Evolutionary conservation across 805 yeast genomes (phyloP).

Genomic region (Wickerhamiella slavikovae): DNA sequence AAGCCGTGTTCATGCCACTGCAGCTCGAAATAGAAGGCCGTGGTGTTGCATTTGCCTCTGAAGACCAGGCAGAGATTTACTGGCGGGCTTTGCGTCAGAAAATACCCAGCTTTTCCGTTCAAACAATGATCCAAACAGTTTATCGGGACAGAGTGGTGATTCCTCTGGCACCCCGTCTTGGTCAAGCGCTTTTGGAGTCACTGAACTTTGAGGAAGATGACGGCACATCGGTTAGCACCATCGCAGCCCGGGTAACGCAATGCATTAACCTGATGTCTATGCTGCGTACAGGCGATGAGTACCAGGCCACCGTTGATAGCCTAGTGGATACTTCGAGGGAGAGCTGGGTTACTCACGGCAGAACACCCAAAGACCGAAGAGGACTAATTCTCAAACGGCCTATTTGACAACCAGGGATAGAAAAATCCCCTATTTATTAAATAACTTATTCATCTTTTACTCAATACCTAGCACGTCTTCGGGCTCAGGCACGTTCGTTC

Average conservation of each 20-base stretch:
- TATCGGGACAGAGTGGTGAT: conserved; percentile 19
- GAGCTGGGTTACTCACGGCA: conserved; percentile 14
- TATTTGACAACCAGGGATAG: too few species aligned
- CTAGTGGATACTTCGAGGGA: conserved; percentile 17
- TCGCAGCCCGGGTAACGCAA: conserved; percentile 26
- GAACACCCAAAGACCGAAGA: conserved; percentile 14
- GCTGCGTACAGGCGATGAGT: conserved; percentile 31
- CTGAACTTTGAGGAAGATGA: conserved; percentile 6
- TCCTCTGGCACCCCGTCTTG: conserved; percentile 15
- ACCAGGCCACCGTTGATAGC: conserved; percentile 39
- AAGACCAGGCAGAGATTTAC: conserved; percentile 19
- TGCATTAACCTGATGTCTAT: conserved; percentile 40
- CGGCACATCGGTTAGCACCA: conserved; percentile 6
- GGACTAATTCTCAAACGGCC: conserved; percentile 10
- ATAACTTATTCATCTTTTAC: too few species aligned
- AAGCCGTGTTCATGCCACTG: conserved; percentile 41
- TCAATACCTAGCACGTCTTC: too few species aligned
- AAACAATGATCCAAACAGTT: conserved; percentile 15
- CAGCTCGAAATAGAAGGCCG: conserved; percentile 28
- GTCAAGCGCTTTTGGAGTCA: conserved; percentile 6
- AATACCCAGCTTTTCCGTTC: conserved; percentile 10
- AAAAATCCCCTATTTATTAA: too few species aligned
- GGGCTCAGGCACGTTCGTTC: too few species aligned
- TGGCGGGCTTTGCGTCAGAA: conserved; percentile 16
- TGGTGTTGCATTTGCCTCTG: conserved; percentile 19